Evolutionary conservation across 257 asterid species (phyloP).

Genomic region (Paraleonurus japonicus): DNA sequence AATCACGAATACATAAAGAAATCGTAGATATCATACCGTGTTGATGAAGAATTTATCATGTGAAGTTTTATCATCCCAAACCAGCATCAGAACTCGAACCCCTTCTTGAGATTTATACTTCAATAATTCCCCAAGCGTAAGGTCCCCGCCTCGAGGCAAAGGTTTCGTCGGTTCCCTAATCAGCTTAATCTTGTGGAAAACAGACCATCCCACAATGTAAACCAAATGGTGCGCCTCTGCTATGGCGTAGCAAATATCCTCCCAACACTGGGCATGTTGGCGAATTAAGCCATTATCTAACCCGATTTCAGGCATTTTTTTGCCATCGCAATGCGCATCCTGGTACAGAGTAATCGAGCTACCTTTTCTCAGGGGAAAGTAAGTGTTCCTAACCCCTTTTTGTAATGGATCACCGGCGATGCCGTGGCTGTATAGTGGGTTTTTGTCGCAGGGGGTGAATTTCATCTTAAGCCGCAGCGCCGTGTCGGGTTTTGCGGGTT

Average conservation of each 20-base stretch:
- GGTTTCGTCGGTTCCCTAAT: conserved; percentile 71
- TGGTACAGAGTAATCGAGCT: conserved; percentile 71
- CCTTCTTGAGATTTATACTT: conserved; percentile 96
- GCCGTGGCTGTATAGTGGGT: conserved; percentile 58
- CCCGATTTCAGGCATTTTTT: conserved; percentile 45
- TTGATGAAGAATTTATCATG: conserved; percentile 59
- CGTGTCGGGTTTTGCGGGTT: conserved; percentile 54
- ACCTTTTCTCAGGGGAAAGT: conserved; percentile 81
- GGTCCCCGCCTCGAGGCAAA: conserved; percentile 82
- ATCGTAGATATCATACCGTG: conserved; percentile 47
- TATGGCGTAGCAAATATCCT: conserved; percentile 80
- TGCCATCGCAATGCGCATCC: conserved; percentile 69
- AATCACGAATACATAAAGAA: not conserved
- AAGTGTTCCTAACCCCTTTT: conserved; percentile 58
- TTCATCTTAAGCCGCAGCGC: conserved; percentile 53
- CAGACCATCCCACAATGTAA: conserved; percentile 93
- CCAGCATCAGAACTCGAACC: conserved; percentile 79
- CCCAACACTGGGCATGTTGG: conserved; percentile 69
- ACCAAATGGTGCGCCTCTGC: conserved; percentile 88
- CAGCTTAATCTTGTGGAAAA: conserved; percentile 67
- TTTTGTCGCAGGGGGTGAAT: conserved; percentile 52
- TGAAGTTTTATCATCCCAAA: conserved; percentile 97
- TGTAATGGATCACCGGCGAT: conserved; percentile 64
- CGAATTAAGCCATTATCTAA: conserved; percentile 54
- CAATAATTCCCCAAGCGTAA: conserved; percentile 83